Conservation (phyloP, 148 eudicot genomes). For the Rhododendron simsii region DNA sequence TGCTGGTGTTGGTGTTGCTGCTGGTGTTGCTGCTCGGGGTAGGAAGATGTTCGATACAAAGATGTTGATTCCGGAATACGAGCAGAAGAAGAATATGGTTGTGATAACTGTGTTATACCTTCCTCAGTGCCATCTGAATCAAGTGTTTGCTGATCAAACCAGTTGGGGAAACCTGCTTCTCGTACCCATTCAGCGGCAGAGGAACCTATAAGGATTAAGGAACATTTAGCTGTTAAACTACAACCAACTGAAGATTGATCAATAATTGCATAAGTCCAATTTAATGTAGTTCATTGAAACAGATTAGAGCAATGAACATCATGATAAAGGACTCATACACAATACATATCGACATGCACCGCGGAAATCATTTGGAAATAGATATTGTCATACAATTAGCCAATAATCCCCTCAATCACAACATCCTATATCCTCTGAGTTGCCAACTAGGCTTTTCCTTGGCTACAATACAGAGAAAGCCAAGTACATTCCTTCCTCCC, state of each 20-base stretch:
- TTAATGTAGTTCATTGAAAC: slow-evolving; percentile 8
- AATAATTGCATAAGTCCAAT: background rate
- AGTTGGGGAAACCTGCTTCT: slow-evolving; percentile 47
- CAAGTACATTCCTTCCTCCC: background rate
- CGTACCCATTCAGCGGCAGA: slow-evolving; percentile 69
- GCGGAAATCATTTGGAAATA: background rate
- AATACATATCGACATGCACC: background rate
- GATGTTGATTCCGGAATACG: slow-evolving; percentile 18
- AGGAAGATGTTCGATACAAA: slow-evolving; percentile 51
- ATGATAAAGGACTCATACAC: background rate
- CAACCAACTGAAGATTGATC: background rate
- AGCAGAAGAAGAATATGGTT: slow-evolving; percentile 37
- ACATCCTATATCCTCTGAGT: background rate
- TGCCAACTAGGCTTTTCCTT: background rate
- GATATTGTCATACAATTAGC: background rate
- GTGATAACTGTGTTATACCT: slow-evolving; percentile 59
- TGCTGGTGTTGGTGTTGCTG: slow-evolving; percentile 44
- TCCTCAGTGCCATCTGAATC: slow-evolving; percentile 48
- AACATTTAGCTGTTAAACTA: background rate
- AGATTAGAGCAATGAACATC: background rate
- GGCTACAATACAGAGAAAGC: background rate
- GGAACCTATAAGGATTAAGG: slow-evolving; percentile 39
- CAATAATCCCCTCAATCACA: background rate
- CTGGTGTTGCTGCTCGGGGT: slow-evolving; percentile 54
- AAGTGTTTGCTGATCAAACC: slow-evolving; percentile 49